Evolutionary conservation across 768 basidiomycete genomes (phyloP).

Genomic region (Lyophyllum semitale): DNA sequence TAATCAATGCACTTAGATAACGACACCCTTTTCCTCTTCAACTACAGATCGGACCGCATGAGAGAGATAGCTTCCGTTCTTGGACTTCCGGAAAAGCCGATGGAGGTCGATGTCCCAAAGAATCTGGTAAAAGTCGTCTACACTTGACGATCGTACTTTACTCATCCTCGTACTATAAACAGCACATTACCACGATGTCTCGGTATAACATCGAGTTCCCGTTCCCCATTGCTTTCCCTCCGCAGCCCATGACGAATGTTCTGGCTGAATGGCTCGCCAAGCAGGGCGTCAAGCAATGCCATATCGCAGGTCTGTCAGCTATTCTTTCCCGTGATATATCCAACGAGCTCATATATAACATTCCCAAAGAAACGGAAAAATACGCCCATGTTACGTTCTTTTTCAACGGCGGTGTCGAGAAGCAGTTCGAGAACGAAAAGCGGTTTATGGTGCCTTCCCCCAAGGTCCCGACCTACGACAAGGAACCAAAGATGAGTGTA

Average conservation of each 20-base stretch:
- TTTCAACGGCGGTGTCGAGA: conserved; percentile 96
- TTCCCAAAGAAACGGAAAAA: conserved; percentile 82
- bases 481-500: conserved; percentile 87
- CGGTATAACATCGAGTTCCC: conserved; percentile 90
- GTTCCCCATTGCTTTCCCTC: conserved; percentile 91
- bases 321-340: too few relatives aligned
- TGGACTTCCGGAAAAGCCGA: conserved; percentile 79
- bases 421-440: conserved; percentile 83
- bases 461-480: conserved; percentile 93
- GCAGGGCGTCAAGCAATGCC: conserved; percentile 80
- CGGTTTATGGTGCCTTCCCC: conserved; percentile 89
- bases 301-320: conserved; percentile 68
- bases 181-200: conserved; percentile 94
- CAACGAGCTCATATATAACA: too few relatives aligned
- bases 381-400: conserved; percentile 98
- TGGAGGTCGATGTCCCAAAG: conserved; percentile 80
- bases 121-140: conserved; percentile 78
- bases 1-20: conserved; percentile 47
- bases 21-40: conserved; percentile 95
- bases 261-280: conserved; percentile 89
- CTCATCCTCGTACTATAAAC: background rate
- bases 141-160: too few relatives aligned
- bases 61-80: conserved; percentile 85
- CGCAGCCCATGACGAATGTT: conserved; percentile 91
- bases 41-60: conserved; percentile 97